Conservation (phyloP, 2,329 filamentous ascomycete species). For the Colletotrichum zoysiae region DNA sequence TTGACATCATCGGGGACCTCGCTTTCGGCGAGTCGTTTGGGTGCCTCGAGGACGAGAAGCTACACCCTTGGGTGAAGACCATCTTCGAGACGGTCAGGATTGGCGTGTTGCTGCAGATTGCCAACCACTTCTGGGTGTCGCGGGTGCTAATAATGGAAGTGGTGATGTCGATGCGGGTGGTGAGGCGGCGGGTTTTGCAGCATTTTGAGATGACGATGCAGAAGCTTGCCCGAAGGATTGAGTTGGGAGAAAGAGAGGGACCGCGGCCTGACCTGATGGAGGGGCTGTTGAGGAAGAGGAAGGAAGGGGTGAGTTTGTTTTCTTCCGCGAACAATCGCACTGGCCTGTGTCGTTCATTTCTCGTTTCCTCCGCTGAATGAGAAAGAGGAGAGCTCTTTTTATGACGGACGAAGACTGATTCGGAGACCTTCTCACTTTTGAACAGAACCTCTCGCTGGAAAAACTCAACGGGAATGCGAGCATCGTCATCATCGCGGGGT, state of each 20-base stretch:
- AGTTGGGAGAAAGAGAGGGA: constrained; percentile 28
- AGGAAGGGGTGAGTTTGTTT: constrained; percentile 34
- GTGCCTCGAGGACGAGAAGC: constrained; percentile 43
- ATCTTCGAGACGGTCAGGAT: constrained; percentile 19
- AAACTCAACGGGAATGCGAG: constrained; percentile 41
- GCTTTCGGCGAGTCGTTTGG: constrained; percentile 48
- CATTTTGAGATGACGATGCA: constrained; percentile 8
- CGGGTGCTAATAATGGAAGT: constrained; percentile 3
- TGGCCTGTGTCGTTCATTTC: not conserved
- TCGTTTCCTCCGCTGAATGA: not conserved
- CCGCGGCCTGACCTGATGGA: constrained; percentile 38
- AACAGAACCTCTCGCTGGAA: constrained; percentile 28
- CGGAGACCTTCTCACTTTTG: not conserved
- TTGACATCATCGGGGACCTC: constrained; percentile 50
- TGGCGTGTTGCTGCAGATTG: constrained; percentile 29
- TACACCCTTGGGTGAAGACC: constrained; percentile 40
- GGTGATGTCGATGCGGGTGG: constrained; percentile 18
- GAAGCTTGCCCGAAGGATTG: constrained; percentile 40
- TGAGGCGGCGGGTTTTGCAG: not conserved
- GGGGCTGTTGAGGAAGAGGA: constrained; percentile 39
- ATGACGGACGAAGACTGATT: not conserved
- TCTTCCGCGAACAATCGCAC: not conserved
- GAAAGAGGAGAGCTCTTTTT: not conserved
- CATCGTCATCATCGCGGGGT: constrained; percentile 48
- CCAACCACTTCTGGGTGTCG: constrained; percentile 20